These are phyloP conservation scores for Rhodamnia argentea DNA, from an alignment of 345 rosid species.

Conservation along the genomic window DNA sequence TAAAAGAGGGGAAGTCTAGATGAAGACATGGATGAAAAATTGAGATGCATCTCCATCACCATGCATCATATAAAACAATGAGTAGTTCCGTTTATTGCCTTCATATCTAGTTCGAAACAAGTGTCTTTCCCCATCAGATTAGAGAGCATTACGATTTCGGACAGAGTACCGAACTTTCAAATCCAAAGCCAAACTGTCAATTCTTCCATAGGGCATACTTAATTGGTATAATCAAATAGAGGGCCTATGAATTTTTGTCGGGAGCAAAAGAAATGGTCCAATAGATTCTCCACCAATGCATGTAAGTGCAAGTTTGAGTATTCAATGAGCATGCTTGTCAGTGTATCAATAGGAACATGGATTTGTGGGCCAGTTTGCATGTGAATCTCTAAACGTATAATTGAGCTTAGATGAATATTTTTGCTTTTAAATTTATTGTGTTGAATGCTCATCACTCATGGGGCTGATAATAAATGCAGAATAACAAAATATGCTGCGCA, in stretches of 20 bases:
- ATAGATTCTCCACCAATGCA: not conserved
- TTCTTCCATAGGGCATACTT: not conserved
- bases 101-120: not conserved
- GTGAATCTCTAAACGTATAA: not conserved
- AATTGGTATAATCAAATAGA: not conserved
- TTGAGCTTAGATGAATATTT: not conserved
- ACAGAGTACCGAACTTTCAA: not conserved
- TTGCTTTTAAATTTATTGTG: not conserved
- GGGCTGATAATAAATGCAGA: not conserved
- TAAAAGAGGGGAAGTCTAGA: not conserved
- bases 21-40: not conserved
- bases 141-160: not conserved
- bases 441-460: not conserved
- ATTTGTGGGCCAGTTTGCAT: not conserved
- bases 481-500: not conserved
- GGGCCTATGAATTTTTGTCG: not conserved
- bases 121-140: not conserved
- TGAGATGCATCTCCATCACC: not conserved
- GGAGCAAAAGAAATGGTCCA: not conserved
- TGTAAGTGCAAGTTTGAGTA: not conserved
- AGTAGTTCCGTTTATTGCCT: not conserved
- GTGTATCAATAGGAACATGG: not conserved
- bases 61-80: not conserved
- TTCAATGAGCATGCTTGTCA: not conserved
- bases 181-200: not conserved